Conservation (phyloP, 768 basidiomycete genomes). For the Suillus spraguei region DNA sequence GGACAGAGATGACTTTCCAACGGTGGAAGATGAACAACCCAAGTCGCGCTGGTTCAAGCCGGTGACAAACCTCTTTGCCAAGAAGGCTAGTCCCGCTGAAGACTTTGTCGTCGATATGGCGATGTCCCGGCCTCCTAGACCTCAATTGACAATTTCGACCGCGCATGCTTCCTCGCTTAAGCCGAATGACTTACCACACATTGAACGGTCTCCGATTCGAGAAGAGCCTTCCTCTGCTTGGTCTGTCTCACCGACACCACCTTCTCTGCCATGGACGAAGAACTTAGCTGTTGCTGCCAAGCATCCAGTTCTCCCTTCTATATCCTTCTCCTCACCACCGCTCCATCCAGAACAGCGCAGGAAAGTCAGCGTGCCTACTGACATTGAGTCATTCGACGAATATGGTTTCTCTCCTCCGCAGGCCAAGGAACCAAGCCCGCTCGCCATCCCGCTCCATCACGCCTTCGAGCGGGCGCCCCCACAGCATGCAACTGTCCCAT, state of each 20-base stretch:
- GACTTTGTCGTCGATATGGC: slow-evolving; percentile 26
- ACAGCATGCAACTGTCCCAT: slow-evolving; percentile 20
- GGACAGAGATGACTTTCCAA: slow-evolving; percentile 24
- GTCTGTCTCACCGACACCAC: slow-evolving; percentile 36
- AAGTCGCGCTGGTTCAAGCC: slow-evolving; percentile 40
- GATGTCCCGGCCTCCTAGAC: slow-evolving; percentile 23
- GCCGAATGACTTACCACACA: slow-evolving; percentile 27
- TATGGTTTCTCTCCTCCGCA: slow-evolving; percentile 26
- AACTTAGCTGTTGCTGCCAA: slow-evolving; percentile 20
- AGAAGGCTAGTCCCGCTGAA: slow-evolving; percentile 19
- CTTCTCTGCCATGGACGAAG: slow-evolving; percentile 28
- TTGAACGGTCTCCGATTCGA: slow-evolving; percentile 30
- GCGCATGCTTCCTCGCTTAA: slow-evolving; percentile 37
- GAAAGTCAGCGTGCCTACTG: slow-evolving; percentile 39
- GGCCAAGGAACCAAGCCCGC: slow-evolving; percentile 25
- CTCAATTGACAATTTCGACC: slow-evolving; percentile 47
- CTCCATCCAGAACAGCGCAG: slow-evolving; percentile 33
- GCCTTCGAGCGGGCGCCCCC: slow-evolving; percentile 33
- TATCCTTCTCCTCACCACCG: slow-evolving; percentile 34
- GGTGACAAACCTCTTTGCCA: slow-evolving; percentile 33
- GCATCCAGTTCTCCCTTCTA: slow-evolving; percentile 40
- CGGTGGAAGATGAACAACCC: slow-evolving; percentile 24
- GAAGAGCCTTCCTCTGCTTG: slow-evolving; percentile 31
- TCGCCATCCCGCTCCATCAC: slow-evolving; percentile 45
- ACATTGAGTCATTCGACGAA: slow-evolving; percentile 33